Base-by-base conservation (phyloP, 345 rosid genomes). In the Citrus glauca region DNA sequence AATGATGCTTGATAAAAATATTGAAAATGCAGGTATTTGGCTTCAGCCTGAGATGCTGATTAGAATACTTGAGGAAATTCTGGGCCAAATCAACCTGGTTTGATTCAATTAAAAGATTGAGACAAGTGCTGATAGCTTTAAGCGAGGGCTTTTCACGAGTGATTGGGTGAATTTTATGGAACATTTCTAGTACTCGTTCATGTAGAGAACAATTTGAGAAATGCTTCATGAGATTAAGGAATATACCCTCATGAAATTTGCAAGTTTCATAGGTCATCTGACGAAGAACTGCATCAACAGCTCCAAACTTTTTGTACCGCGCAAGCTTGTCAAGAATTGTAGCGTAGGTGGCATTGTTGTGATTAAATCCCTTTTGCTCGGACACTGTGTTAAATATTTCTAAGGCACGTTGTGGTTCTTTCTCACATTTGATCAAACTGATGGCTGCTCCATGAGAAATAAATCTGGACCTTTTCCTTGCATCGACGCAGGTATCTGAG, bases 1-100 rank as follows among this genome's bases (percentile, higher is more conserved):
- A 92, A 53, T 94, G 98, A 69, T 91, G 86, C 88, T 94, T 94
- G 33, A 96, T 88, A 32, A 94, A 69, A 72, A 96, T 94, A 80
- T 94, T 96, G 85, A 92, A 96, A 82, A 94, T 94, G 83, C 99
- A 96, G 11, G 93, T 89, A 77, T 94, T 96, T 45, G 94, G 98
- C 71, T 78, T 82, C 89, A 94, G 66, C 10, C 75, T 87, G 42
- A 90, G 85, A 80, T 69, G 63, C 22, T 78, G 81, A 76, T 84
- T 88, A 19, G 83, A 82, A 76, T 87, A 86, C 85, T 88, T 62
- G 53, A 96, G 89, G 53, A 90, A 85, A 42, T 81, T 81, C 66
- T 71, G 69, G 10, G 93, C 92, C 42, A 89, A 83, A 74, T 79
- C 89, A 45, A 88, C 82, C 86, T 84, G 89, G 78, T 89, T 84